Evolutionary conservation across 2,329 filamentous ascomycete species (phyloP).

Genomic region (Fusarium zealandicum): DNA sequence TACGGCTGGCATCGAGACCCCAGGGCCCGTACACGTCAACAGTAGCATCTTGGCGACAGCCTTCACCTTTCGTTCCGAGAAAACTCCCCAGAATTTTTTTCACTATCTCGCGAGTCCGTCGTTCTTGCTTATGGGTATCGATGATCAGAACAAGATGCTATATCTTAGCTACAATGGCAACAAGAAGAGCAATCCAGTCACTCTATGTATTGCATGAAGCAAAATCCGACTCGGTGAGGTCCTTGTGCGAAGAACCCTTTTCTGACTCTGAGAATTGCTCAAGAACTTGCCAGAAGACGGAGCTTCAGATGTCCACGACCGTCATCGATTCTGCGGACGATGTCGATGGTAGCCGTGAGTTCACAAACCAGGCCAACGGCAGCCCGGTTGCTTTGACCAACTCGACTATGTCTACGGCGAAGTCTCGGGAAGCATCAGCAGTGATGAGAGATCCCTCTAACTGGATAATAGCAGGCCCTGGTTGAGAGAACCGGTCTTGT

Average conservation of each 20-base stretch:
- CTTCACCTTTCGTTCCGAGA: neutral
- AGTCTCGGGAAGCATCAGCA: conserved; percentile 6
- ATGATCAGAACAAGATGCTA: conserved; percentile 4
- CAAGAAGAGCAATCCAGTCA: conserved; percentile 7
- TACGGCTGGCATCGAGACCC: neutral
- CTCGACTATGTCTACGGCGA: conserved; percentile 20
- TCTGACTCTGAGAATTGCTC: neutral
- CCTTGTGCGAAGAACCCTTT: neutral
- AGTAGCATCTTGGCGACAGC: conserved; percentile 19
- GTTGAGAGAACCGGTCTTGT: conserved; percentile 17
- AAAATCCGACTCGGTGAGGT: conserved; percentile 5
- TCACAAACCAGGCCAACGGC: conserved; percentile 10
- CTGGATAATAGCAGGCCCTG: conserved; percentile 7
- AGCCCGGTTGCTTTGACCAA: neutral
- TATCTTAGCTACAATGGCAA: conserved; percentile 7
- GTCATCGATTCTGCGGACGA: neutral
- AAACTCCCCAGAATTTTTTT: conserved; percentile 6
- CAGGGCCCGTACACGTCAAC: conserved; percentile 9
- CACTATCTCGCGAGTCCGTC: neutral
- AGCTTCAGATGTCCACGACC: neutral
- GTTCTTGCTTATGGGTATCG: conserved; percentile 2
- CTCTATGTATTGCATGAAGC: conserved; percentile 4
- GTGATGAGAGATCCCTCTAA: conserved; percentile 8
- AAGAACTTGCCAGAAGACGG: conserved; percentile 10
- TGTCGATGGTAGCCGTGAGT: conserved; percentile 4